These are phyloP conservation scores for Coniochaeta sp. DNA, from an alignment of 2,329 filamentous ascomycete species.

Conservation along the genomic window DNA sequence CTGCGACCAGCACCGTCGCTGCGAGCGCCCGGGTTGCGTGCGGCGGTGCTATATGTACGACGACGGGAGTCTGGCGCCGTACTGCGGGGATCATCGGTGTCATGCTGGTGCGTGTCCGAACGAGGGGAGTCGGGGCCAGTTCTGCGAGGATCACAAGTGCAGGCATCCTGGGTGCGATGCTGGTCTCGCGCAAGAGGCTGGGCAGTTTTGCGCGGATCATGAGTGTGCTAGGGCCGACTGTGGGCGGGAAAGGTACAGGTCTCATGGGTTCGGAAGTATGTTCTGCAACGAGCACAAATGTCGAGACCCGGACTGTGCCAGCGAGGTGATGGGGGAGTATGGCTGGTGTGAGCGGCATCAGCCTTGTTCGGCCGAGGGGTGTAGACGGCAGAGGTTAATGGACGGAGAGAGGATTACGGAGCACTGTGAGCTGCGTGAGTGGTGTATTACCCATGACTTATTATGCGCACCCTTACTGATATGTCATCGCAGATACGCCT, in stretches of 20 bases:
- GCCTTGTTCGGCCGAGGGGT: neutral
- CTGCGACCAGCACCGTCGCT: conserved; percentile 9
- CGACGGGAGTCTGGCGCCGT: conserved; percentile 3
- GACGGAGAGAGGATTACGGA: neutral
- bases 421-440: neutral
- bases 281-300: neutral
- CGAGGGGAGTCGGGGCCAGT: neutral
- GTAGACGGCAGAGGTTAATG: neutral
- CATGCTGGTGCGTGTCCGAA: conserved; percentile 1
- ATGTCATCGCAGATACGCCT: neutral
- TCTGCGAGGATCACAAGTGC: neutral
- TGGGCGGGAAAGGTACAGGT: neutral
- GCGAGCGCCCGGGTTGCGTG: conserved; percentile 6
- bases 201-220: neutral
- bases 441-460: neutral
- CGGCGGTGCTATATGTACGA: conserved; percentile 7
- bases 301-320: neutral
- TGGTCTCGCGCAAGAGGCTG: neutral
- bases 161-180: neutral
- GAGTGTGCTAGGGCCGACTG: neutral
- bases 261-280: neutral
- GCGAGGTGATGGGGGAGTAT: neutral
- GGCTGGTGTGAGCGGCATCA: neutral
- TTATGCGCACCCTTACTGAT: neutral
- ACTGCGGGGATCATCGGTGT: conserved; percentile 11